A percentile compares a stretch with the other conserved stretches of the same genome.
Conservation (phyloP, 208 protist species). For the Trypanosoma conorhini region DNA sequence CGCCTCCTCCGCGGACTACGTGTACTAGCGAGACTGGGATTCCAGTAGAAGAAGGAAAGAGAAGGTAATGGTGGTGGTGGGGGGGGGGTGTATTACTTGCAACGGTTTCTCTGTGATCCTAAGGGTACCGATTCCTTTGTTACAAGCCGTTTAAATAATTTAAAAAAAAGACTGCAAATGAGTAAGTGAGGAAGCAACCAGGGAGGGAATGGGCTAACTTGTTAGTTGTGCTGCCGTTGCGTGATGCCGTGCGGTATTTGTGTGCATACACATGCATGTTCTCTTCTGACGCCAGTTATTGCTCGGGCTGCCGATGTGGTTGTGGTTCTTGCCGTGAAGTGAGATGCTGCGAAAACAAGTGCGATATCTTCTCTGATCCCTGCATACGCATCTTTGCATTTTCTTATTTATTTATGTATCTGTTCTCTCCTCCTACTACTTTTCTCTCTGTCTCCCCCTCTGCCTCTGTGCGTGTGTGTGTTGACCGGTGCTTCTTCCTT, state of each 20-base stretch:
- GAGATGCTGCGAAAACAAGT: background rate
- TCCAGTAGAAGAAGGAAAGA: background rate
- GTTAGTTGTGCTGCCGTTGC: background rate
- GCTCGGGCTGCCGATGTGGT: background rate
- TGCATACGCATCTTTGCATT: too few species aligned
- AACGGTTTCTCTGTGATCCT: background rate
- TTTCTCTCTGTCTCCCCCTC: background rate
- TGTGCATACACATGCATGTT: slow-evolving; percentile 3
- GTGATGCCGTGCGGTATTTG: background rate
- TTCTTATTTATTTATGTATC: background rate
- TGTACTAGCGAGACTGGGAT: slow-evolving; percentile 27
- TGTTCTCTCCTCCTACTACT: background rate
- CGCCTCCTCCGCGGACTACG: slow-evolving; percentile 36
- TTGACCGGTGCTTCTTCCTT: background rate
- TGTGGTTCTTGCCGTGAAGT: background rate
- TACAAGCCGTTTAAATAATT: background rate
- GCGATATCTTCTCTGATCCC: background rate
- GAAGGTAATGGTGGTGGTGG: background rate
- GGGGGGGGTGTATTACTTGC: too few species aligned
- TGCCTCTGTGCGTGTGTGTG: background rate
- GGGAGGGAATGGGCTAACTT: background rate
- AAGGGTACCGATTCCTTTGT: background rate
- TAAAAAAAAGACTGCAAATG: background rate
- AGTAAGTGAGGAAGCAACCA: background rate
- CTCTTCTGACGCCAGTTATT: background rate